Percentiles rank a stretch among this genome's conserved stretches.
Evolutionary conservation across 1,139 yeast genomes (phyloP).

Genomic region (Suhomyces terraborum): DNA sequence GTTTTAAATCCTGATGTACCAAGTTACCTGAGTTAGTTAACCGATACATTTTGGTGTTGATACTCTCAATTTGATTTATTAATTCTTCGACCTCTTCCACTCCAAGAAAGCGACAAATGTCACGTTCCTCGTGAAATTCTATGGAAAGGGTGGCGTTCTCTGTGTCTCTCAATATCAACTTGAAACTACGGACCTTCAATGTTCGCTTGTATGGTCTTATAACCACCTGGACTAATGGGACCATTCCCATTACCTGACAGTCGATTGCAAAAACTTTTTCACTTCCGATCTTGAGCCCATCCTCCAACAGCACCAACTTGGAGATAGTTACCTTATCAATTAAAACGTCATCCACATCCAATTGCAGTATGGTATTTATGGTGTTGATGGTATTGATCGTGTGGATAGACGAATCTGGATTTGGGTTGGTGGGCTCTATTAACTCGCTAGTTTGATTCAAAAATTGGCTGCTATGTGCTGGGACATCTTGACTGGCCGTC

Average conservation of each 20-base stretch:
- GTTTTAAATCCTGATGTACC: conserved; percentile 1
- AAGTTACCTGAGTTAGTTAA: background rate
- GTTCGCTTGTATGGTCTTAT: conserved; percentile 36
- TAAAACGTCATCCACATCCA: conserved; percentile 17
- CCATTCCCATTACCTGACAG: conserved; percentile 21
- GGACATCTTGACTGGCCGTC: background rate
- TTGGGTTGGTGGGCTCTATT: background rate
- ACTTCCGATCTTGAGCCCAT: conserved; percentile 16
- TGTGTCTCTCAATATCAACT: conserved; percentile 23
- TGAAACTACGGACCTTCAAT: conserved; percentile 30
- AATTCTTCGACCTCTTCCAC: conserved; percentile 34
- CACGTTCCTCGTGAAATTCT: conserved; percentile 30
- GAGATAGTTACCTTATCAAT: conserved; percentile 19
- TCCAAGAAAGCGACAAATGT: conserved; percentile 32
- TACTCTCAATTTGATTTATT: conserved; percentile 4
- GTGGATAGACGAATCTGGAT: background rate
- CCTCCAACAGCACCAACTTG: conserved; percentile 10
- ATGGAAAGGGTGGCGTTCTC: conserved; percentile 18
- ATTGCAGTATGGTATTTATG: background rate
- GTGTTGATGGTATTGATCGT: too few relatives aligned
- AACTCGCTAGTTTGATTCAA: conserved; percentile 1
- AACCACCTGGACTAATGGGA: conserved; percentile 26
- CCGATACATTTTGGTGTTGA: conserved; percentile 3
- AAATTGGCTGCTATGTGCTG: conserved; percentile 7
- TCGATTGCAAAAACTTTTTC: conserved; percentile 23